Base-by-base conservation (phyloP, 352 stramenopile genomes). In the Phytophthora kernoviae region DNA sequence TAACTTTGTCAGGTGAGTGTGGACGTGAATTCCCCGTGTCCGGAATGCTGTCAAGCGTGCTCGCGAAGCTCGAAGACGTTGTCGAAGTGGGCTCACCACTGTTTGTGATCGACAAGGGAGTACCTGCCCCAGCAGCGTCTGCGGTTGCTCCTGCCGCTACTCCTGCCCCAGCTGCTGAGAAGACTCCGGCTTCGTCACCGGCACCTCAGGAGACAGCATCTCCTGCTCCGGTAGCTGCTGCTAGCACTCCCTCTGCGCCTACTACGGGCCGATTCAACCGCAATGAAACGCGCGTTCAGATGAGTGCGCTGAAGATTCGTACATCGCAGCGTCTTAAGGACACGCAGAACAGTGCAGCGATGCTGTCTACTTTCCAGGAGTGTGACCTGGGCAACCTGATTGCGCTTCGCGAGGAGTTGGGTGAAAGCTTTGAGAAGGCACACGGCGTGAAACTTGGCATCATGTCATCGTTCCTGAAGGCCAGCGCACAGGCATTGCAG, bases 321-420 rank as follows among this genome's bases (percentile, higher is more conserved):
- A 94, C 98, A 42, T 97, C 97, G 11, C 75, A 98, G 54, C 88
- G 98, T 43, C 85, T 99, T 46, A 99, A 99, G 73, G 97, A 99
- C 65, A 96, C 96, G 26, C 97, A 99, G 85, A 99, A 99, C 79
- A 96, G 91, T 20, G 96, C 96, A 20, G 98, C 98, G 26, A 99
- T 99, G 89, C 84, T 99, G 10, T 99, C 97, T 15, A 99, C 97
- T 41, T 99, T 99, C 85, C 97, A 99, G 75, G 97, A 99, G 77
- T 96, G 89, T 54, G 97, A 99, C 70, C 92, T 99, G 80, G 85
- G 90, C 41, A 96, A 94, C 51, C 81, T 99, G n/a, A 97, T 99
- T 58, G 94, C 94, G 62, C 67, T 98, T 34, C 86, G 94, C 48
- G 90, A 96, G 20, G 89, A 96, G 44, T 79, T 97, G 26, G 93